Percentiles rank a stretch among this genome's conserved stretches.
Evolutionary conservation across 306 rosid genomes (phyloP).

Genomic region (Pterocarpus santalinus): DNA sequence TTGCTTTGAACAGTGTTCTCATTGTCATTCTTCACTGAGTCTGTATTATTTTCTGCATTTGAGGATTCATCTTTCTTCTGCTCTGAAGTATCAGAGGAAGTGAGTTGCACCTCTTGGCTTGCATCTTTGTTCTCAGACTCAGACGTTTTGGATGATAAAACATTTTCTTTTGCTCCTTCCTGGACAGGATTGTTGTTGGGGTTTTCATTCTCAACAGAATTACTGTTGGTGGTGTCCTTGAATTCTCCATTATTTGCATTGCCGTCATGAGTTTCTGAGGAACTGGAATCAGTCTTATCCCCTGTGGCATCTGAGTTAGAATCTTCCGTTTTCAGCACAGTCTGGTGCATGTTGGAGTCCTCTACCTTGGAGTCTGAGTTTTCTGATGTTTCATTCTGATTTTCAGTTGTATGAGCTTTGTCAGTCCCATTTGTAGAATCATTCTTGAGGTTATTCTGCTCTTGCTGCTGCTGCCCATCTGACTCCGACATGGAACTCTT

Average conservation of each 20-base stretch:
- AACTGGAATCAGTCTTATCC: constrained; percentile 54
- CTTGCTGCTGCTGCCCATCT: constrained; percentile 46
- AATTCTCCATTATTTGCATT: constrained; percentile 50
- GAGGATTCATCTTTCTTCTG: constrained; percentile 64
- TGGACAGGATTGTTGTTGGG: constrained; percentile 44
- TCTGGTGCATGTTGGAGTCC: constrained; percentile 50
- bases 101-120: constrained; percentile 56
- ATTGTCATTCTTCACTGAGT: constrained; percentile 50
- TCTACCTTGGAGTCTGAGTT: constrained; percentile 54
- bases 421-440: constrained; percentile 44
- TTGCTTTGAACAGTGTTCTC: constrained; percentile 52
- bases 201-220: constrained; percentile 48
- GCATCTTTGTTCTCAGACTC: constrained; percentile 48
- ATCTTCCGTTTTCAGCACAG: constrained; percentile 30
- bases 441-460: constrained; percentile 37
- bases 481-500: constrained; percentile 46
- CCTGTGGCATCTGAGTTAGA: constrained; percentile 45
- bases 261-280: constrained; percentile 47
- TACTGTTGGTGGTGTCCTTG: constrained; percentile 49
- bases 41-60: constrained; percentile 50
- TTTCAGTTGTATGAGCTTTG: constrained; percentile 40
- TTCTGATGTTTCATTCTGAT: constrained; percentile 51
- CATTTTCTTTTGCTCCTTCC: constrained; percentile 53
- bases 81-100: constrained; percentile 59
- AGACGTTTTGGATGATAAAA: constrained; percentile 46